Evolutionary conservation across 441 rosid species (phyloP).

Genomic region (Erodium trifolium): DNA sequence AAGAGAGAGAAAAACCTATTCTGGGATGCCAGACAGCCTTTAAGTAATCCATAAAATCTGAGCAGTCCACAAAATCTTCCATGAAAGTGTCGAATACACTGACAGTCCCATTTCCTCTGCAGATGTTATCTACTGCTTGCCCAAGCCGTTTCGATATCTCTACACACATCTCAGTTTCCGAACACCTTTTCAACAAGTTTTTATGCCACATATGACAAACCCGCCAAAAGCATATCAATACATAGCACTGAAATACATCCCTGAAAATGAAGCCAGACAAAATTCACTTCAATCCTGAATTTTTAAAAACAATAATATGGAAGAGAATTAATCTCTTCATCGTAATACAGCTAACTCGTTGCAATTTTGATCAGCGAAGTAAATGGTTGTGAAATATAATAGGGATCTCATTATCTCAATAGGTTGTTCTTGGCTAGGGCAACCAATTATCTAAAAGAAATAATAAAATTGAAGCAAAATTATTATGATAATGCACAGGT

Average conservation of each 20-base stretch:
- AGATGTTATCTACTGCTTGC: constrained; percentile 30
- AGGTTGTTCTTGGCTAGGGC: background rate
- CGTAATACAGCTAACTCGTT: background rate
- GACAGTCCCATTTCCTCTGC: constrained; percentile 26
- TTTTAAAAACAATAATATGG: background rate
- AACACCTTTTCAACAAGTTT: constrained; percentile 38
- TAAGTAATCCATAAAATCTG: constrained; percentile 40
- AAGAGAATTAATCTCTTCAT: background rate
- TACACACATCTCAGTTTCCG: constrained; percentile 32
- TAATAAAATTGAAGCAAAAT: background rate
- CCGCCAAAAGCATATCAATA: constrained; percentile 39
- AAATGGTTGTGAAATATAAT: background rate
- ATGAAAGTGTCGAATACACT: constrained; percentile 39
- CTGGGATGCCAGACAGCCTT: constrained; percentile 36
- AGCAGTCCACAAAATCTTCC: constrained; percentile 45
- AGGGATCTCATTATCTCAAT: background rate
- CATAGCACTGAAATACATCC: constrained; percentile 41
- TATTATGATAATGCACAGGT: background rate
- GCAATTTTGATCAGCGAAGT: background rate
- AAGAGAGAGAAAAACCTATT: constrained; percentile 29
- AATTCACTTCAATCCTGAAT: constrained; percentile 16
- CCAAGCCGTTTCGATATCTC: constrained; percentile 47
- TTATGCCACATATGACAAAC: constrained; percentile 45
- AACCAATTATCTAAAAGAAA: background rate
- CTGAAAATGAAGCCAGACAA: constrained; percentile 24